A percentile compares a stretch with the other conserved stretches of the same genome.
phyloP scores from a whole-genome alignment of 2,329 filamentous ascomycete species.

The Leptographium radiaticola region DNA sequence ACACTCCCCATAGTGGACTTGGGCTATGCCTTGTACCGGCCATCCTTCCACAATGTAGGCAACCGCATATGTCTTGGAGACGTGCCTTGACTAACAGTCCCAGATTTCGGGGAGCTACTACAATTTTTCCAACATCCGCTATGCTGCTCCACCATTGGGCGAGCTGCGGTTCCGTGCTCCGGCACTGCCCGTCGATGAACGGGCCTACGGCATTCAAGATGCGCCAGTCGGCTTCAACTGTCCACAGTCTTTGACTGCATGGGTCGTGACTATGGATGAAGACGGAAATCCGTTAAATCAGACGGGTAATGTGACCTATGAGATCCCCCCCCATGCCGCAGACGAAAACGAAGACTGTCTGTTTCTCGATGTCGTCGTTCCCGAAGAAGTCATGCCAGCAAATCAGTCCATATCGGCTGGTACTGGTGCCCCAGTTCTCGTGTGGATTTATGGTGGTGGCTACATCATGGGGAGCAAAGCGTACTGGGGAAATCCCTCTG shows the following conservation, averaged over 20 bases:
- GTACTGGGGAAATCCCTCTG: not conserved
- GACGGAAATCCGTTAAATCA: not conserved
- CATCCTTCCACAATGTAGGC: not conserved
- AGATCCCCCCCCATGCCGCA: not conserved
- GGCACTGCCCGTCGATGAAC: not conserved
- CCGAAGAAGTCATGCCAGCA: not conserved
- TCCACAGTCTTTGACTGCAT: not conserved
- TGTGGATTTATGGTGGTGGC: conserved; percentile 2
- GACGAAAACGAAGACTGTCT: conserved; percentile 2
- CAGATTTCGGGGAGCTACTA: not conserved
- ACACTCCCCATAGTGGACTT: not conserved
- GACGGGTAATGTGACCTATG: not conserved
- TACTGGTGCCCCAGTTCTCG: not conserved
- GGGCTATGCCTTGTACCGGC: not conserved
- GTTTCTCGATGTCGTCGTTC: conserved; percentile 1
- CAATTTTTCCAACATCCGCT: not conserved
- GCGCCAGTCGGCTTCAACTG: not conserved
- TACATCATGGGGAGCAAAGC: conserved; percentile 1
- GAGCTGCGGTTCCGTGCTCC: not conserved
- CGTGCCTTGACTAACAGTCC: not conserved
- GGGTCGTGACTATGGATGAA: not conserved
- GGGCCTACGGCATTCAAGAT: not conserved
- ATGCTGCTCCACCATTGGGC: not conserved
- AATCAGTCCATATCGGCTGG: not conserved
- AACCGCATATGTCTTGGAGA: not conserved